Evolutionary conservation across 768 basidiomycete genomes (phyloP).

Genomic region (Leccinum subtestaceum): DNA sequence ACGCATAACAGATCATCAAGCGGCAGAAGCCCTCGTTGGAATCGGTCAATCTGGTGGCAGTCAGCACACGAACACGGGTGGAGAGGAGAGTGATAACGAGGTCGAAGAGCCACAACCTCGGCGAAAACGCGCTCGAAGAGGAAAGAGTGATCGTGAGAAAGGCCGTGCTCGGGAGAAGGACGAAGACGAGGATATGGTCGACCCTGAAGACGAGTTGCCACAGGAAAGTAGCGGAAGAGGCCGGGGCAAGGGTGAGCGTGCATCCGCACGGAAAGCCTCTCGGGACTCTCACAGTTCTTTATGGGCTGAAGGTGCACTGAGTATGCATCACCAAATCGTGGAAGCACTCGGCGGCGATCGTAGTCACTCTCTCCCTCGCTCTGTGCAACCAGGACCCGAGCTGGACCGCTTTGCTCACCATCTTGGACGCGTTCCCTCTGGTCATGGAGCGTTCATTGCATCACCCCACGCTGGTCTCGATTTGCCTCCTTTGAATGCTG

Average conservation of each 20-base stretch:
- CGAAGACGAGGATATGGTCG: conserved; percentile 52
- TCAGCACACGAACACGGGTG: conserved; percentile 34
- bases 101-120: conserved; percentile 48
- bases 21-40: conserved; percentile 84
- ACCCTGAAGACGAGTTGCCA: conserved; percentile 34
- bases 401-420: conserved; percentile 35
- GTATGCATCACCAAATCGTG: conserved; percentile 35
- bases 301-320: conserved; percentile 34
- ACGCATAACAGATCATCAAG: conserved; percentile 79
- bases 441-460: conserved; percentile 35
- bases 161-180: conserved; percentile 38
- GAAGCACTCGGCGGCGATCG: conserved; percentile 36
- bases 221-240: conserved; percentile 30
- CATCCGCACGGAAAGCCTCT: conserved; percentile 35
- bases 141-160: conserved; percentile 36
- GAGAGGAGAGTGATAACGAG: conserved; percentile 42
- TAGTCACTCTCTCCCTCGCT: conserved; percentile 33
- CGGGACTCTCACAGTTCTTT: conserved; percentile 34
- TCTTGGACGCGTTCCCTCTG: conserved; percentile 34
- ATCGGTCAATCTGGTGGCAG: conserved; percentile 57
- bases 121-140: conserved; percentile 54
- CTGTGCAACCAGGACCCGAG: conserved; percentile 28
- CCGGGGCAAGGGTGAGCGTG: conserved; percentile 38
- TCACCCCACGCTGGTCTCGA: conserved; percentile 52
- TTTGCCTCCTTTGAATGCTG: conserved; percentile 55